Evolutionary conservation across 306 rosid genomes (phyloP).

Genomic region (Trifolium repens): DNA sequence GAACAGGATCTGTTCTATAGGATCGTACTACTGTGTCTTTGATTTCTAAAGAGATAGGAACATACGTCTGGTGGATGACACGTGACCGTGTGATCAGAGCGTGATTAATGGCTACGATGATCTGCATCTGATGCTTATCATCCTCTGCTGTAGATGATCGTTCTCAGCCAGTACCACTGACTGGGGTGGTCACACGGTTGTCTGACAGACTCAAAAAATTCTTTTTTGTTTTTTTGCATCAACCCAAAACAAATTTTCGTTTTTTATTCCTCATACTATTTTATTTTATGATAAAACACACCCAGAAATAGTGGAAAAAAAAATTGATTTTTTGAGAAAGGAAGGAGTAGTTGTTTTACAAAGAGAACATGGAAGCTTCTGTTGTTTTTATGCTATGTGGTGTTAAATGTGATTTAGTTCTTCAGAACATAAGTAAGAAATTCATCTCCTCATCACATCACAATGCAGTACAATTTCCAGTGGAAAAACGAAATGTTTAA

Average conservation of each 20-base stretch:
- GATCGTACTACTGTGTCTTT: constrained; percentile 15
- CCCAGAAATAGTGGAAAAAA: no score
- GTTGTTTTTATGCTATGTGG: neutral
- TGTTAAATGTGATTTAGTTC: neutral
- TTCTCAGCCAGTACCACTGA: neutral
- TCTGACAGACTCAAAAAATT: constrained; percentile 5
- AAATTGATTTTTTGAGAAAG: neutral
- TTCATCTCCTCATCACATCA: neutral
- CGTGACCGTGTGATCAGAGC: constrained; percentile 29
- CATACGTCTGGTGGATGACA: constrained; percentile 22
- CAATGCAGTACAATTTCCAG: neutral
- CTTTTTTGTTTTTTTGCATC: no score
- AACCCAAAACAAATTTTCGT: no score
- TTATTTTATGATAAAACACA: no score
- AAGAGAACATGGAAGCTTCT: neutral
- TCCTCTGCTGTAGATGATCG: neutral
- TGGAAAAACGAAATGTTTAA: neutral
- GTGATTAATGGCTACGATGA: constrained; percentile 1
- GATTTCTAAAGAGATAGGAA: constrained; percentile 33
- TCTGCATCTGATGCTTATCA: accelerated
- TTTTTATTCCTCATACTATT: no score
- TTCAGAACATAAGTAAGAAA: neutral
- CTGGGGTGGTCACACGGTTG: neutral
- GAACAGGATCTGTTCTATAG: constrained; percentile 8
- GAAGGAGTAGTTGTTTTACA: neutral